phyloP scores from a whole-genome alignment of 768 basidiomycete genomes.

The Suillus subluteus region DNA sequence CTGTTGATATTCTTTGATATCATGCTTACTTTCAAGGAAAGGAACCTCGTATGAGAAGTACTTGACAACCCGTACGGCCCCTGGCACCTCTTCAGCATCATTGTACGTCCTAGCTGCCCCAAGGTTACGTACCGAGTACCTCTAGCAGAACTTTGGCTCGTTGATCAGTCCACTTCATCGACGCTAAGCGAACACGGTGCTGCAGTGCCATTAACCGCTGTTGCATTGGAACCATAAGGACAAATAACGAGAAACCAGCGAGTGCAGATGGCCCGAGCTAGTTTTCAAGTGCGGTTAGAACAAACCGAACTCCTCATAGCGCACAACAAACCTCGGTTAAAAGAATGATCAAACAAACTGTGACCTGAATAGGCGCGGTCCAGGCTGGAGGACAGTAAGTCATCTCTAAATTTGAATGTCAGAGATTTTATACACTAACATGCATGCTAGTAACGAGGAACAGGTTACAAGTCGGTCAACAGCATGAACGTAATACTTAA shows the following conservation, averaged over 20 bases:
- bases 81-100: conserved; percentile 26
- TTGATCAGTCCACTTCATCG: conserved; percentile 65
- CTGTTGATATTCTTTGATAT: conserved; percentile 3
- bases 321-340: conserved; percentile 49
- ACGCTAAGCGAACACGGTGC: conserved; percentile 52
- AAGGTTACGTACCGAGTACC: conserved; percentile 48
- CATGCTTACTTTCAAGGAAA: conserved; percentile 58
- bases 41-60: conserved; percentile 76
- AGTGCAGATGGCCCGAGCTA: conserved; percentile 73
- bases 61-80: conserved; percentile 74
- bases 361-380: conserved; percentile 72
- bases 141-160: conserved; percentile 69
- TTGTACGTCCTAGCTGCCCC: neutral
- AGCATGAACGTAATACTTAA: neutral
- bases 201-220: conserved; percentile 64
- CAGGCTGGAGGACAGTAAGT: conserved; percentile 42
- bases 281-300: conserved; percentile 4
- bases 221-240: conserved; percentile 65
- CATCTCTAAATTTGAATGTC: neutral
- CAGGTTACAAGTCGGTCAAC: neutral
- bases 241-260: conserved; percentile 69
- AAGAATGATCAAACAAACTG: conserved; percentile 62
- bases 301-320: neutral
- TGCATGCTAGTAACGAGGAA: conserved; percentile 40
- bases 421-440: conserved; percentile 25